A percentile compares a stretch with the other conserved stretches of the same genome.
Conservation (phyloP, 2,329 filamentous ascomycete species). For the Daldinia eschscholtzii region DNA sequence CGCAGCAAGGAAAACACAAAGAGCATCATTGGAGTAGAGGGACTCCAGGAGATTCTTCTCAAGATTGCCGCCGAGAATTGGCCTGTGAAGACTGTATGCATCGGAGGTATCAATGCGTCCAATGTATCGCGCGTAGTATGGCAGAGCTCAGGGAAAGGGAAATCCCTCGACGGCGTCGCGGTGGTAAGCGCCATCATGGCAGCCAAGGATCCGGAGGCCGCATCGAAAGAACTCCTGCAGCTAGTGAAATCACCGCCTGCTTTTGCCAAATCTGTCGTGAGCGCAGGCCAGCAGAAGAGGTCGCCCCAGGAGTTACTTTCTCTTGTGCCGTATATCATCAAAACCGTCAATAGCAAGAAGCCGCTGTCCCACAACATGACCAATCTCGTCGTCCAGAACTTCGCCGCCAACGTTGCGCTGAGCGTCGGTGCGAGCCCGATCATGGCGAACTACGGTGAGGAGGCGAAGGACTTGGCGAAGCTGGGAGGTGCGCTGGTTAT, state of each 20-base stretch:
- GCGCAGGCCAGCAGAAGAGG: constrained; percentile 31
- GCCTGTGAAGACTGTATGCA: constrained; percentile 77
- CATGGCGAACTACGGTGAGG: constrained; percentile 89
- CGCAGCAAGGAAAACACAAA: constrained; percentile 87
- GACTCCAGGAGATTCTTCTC: constrained; percentile 74
- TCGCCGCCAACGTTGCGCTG: constrained; percentile 91
- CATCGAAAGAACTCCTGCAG: constrained; percentile 69
- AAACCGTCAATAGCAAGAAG: constrained; percentile 69
- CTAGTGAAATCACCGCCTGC: constrained; percentile 63
- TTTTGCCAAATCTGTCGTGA: constrained; percentile 43
- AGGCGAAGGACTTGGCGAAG: constrained; percentile 83
- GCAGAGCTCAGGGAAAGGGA: constrained; percentile 69
- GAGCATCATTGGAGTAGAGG: constrained; percentile 79
- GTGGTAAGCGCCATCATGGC: constrained; percentile 91
- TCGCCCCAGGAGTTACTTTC: constrained; percentile 47
- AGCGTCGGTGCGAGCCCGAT: constrained; percentile 89
- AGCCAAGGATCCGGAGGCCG: constrained; percentile 73
- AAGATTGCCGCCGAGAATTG: constrained; percentile 65
- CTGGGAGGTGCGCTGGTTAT: constrained; percentile 85
- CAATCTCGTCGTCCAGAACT: constrained; percentile 94
- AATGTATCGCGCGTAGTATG: constrained; percentile 82
- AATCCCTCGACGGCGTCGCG: constrained; percentile 82
- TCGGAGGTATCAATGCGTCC: constrained; percentile 84
- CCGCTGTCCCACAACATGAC: constrained; percentile 97
- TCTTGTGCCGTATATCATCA: constrained; percentile 62